Base-by-base conservation (phyloP, 345 rosid genomes). In the Cardamine resedifolia region DNA sequence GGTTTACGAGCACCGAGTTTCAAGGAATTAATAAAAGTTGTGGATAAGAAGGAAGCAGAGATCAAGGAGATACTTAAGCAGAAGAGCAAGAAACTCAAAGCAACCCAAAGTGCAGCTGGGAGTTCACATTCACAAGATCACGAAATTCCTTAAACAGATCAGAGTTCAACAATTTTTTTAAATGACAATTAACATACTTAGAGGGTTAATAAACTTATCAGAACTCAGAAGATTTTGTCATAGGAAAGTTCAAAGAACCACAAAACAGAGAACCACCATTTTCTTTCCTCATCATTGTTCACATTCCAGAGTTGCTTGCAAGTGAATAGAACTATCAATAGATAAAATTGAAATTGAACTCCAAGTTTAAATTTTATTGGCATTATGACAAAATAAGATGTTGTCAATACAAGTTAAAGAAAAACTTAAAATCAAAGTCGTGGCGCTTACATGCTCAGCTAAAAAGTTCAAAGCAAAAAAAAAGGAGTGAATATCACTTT, bases 1-100 rank as follows among this genome's bases (percentile, higher is more conserved):
- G 62, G 76, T 21, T 70, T 58, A 64, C 77, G 78, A 43, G 60
- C 92, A 28, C 70, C 81, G 1, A 88, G 97, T 82, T 80, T 87
- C 76, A 81, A 49, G 76, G 60, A 78, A 50, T 57, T 79, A 73
- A 68, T 87, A 1, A 88, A 78, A 39, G 85, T 88, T 78, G 77
- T 85, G 58, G 97, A 91, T 78, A 85, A 61, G 80, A 91, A 64
- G 69, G 89, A 87, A 73, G 58, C 77, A 28, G 90, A 86, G 77
- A 75, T 84, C 45, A 86, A 86, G 79, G 83, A 79, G 33, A 85
- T 79, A 38, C 81, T 87, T 16, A 90, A 78, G 79, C 77, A 88
- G 56, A 90, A 75, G 84, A 79, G 16, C 75, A 70, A 38, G 52
- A 87, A 80, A 74, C 83, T 76, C 60, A 75, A 72, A 23, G 73